Evolutionary conservation across 108 stramenopile species (phyloP), one percentile per base, ranked within the genome.

Genomic region (Schizochytrium sp.): DNA sequence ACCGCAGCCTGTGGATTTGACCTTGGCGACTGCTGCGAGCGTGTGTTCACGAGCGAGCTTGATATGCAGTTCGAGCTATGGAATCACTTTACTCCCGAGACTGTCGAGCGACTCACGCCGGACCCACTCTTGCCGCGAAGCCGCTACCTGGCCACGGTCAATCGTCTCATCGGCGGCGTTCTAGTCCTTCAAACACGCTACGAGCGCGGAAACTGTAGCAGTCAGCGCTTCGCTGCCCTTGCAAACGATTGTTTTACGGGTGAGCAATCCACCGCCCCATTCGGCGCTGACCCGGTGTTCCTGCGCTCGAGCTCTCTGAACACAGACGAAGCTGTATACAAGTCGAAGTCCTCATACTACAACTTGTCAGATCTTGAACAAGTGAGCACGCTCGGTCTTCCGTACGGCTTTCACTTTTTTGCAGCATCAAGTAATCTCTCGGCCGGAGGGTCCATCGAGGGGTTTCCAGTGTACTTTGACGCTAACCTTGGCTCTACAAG

Each of bases 1-100:
- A 53, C 76, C n/a, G 76, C n/a, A 34, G 6, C 19, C 12, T 83
- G 76, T 23, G 76, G 76, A 6, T 28, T 83, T 83, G 76, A 83
- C 51, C 76, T 83, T 0, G 76, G 76, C 2, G 76, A 83, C 76
- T 83, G 76, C 76, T 83, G 76, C 76, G 76, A 83, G 51, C 19
- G 48, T 6, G 51, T 53, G 16, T 83, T 83, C 23, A 53, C 45
- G 51, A 83, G 43, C n/a, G 12, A 14, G 48, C 28, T 45, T 83
- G 6, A 10, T 6, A 4, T 53, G 0, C 6, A 18, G 18, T 83
- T 83, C 51, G 76, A 83, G 51, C 45, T 83, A 8, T 83, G 45
- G 45, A 28, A 83, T n/a, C 51, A 83, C 76, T 53, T 23, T 16
- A 83, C 76, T 12, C 18, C 19, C 14, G 51, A 53, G 25, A 53